These are phyloP conservation scores for Podospora appendiculata DNA, from an alignment of 495 filamentous ascomycete genomes.

Conservation along the genomic window DNA sequence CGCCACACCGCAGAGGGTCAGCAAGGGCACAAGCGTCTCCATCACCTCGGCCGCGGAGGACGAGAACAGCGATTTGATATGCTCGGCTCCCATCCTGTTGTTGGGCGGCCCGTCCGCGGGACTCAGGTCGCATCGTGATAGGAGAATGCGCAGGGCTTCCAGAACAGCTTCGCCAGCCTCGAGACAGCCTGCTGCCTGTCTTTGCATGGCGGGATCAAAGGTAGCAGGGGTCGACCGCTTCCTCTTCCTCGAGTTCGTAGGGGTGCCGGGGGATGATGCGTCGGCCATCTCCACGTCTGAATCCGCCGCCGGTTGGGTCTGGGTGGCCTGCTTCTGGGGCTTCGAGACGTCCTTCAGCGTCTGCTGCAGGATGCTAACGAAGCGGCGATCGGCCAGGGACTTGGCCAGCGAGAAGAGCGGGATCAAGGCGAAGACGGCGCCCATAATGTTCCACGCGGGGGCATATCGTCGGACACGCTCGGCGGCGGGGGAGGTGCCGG, in stretches of 20 bases:
- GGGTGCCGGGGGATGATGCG: neutral
- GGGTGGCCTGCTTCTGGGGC: slow-evolving; percentile 11
- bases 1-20: slow-evolving; percentile 29
- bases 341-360: slow-evolving; percentile 33
- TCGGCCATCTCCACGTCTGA: slow-evolving; percentile 24
- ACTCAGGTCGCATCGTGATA: slow-evolving; percentile 18
- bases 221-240: slow-evolving; percentile 21
- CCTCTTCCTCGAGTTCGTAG: slow-evolving; percentile 25
- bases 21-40: slow-evolving; percentile 26
- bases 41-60: slow-evolving; percentile 30
- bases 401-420: slow-evolving; percentile 37
- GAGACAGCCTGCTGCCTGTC: slow-evolving; percentile 23
- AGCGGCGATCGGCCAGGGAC: slow-evolving; percentile 35
- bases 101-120: slow-evolving; percentile 11
- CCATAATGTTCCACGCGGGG: slow-evolving; percentile 34
- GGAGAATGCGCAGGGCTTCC: slow-evolving; percentile 24
- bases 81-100: slow-evolving; percentile 33
- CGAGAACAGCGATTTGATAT: slow-evolving; percentile 41
- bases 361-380: slow-evolving; percentile 32
- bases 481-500: slow-evolving; percentile 26
- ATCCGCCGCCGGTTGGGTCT: neutral
- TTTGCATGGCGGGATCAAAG: slow-evolving; percentile 24
- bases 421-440: slow-evolving; percentile 31
- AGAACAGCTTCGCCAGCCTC: slow-evolving; percentile 33
- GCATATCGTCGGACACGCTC: slow-evolving; percentile 39